Percentiles rank a stretch among this genome's conserved stretches.
These are phyloP conservation scores for Suillus tomentosus DNA, from an alignment of 768 basidiomycete genomes.

Conservation along the genomic window DNA sequence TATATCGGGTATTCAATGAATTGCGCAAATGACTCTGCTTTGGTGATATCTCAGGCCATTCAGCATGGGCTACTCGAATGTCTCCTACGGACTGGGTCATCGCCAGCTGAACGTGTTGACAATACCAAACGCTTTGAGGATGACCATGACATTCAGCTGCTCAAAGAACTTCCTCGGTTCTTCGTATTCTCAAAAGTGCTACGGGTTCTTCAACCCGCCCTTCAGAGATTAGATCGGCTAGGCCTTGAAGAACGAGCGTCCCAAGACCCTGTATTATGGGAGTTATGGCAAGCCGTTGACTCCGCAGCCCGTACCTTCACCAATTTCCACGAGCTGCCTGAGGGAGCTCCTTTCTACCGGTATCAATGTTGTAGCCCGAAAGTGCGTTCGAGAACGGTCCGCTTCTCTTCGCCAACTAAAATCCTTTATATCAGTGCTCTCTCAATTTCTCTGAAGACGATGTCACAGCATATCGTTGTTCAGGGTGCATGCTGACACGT, in stretches of 20 bases:
- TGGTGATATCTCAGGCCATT: constrained; percentile 5
- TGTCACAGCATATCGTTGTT: constrained; percentile 7
- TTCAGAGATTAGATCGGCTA: constrained; percentile 5
- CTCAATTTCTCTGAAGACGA: constrained; percentile 3
- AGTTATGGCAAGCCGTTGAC: constrained; percentile 4
- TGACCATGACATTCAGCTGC: constrained; percentile 10
- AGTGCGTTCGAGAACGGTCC: not conserved
- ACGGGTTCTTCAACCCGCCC: constrained; percentile 4
- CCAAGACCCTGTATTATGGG: constrained; percentile 4
- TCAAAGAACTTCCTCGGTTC: constrained; percentile 10
- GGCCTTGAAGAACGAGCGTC: constrained; percentile 4
- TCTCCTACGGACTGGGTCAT: constrained; percentile 10
- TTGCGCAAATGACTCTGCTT: constrained; percentile 6
- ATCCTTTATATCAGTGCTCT: constrained; percentile 1
- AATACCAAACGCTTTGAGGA: constrained; percentile 9
- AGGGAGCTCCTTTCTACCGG: constrained; percentile 8
- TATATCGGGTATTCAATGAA: constrained; percentile 14
- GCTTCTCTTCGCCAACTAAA: not conserved
- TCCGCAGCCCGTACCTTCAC: constrained; percentile 4
- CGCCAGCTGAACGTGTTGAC: constrained; percentile 1
- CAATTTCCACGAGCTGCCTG: constrained; percentile 9
- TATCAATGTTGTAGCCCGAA: constrained; percentile 1
- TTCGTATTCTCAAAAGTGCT: constrained; percentile 8
- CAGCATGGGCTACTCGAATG: constrained; percentile 11
- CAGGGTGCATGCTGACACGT: constrained; percentile 6